Base-by-base conservation (phyloP, 176 grass and related monocot species). In the Bolboschoenus planiculmis region DNA sequence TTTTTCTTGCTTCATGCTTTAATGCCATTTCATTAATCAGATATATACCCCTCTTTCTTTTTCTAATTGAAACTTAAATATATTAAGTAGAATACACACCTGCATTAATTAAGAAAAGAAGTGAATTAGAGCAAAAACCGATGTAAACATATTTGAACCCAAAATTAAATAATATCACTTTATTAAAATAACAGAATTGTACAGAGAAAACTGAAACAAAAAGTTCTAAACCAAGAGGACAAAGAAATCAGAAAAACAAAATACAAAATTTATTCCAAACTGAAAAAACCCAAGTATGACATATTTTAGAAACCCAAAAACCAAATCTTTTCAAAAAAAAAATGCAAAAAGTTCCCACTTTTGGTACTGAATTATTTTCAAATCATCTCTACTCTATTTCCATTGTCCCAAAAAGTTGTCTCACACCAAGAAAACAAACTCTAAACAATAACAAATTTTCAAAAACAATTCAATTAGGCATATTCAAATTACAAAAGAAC, bases 1-100 rank as follows among this genome's bases (percentile, higher is more conserved):
- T 82, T 37, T 82, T 82, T 48, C 80, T 82, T 47, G 37, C 48
- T 63, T 82, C 39, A 43, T 82, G 58, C 66, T 42, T 47, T 14
- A 66, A 51, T 60, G 80, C 80, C 80, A 82, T 82, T 66, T 82
- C 24, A 82, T 42, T 30, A 31, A 29, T 15, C 20, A 65, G 29
- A 18, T 4, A 50, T 21, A 53, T 53, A 6, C 16, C 31, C 33
- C 24, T 78, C 47, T 57, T 43, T 81, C 4, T 33, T 81, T 61
- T 18, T 4, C 78, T 20, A 81, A 39, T 37, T 59, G 16, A 26
- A 47, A 63, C 2, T 63, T 27, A 8, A 64, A 20, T 47, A 27
- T 47, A 44, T 48, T 36, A 62, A 60, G 6, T 48, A 20, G 26
- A 51, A 26, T 10, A 50, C 5, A 31, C 0, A 30, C 72, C 72